Evolutionary conservation across 2,329 filamentous ascomycete genomes (phyloP), one percentile per base, ranked within the genome.

Genomic region (Calonectria montana): DNA sequence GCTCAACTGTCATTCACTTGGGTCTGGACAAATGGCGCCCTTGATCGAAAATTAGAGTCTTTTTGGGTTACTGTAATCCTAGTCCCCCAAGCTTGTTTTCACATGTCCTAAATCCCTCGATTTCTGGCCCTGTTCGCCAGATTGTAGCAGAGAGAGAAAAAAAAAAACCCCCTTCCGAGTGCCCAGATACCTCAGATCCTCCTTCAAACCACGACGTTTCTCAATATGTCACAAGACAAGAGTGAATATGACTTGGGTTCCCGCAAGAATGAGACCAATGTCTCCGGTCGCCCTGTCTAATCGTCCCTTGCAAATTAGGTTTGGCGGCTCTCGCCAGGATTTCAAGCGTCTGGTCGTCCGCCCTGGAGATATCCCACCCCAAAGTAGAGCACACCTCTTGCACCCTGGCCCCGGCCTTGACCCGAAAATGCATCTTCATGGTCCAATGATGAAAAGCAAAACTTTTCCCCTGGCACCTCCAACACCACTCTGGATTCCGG

Each of bases 361-460:
- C 74, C 63, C 59, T 43, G 72, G 74, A 79, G 75, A 67, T 79
- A 67, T 78, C 68, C 57, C 77, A 79, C 77, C 74, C 77, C 75
- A 68, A 65, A 66, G 53, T 31, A 74, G 73, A 72, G 57, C 71
- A 77, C 74, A 76, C 23, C 48, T 45, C 27, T 67, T 67, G 53
- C 65, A 65, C 72, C 75, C 73, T 57, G 35, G 63, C 67, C 71
- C 71, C 69, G 75, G 73, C 71, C 71, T 48, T 74, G 64, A 57
- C 70, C 74, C 70, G 69, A 71, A 76, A 74, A 76, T 73, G 68
- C 70, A 53, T 75, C 65, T 62, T 69, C 69, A 65, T 73, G 73
- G 59, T 71, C 71, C 71, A 67, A 62, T 61, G 48, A 57, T 73
- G 61, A 61, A 75, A 72, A 76, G 55, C 74, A 77, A 73, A 75